Percentiles rank a stretch among this genome's conserved stretches.
Evolutionary conservation across 1,284 basidiomycete genomes (phyloP).

Genomic region (Puccinia triticina): DNA sequence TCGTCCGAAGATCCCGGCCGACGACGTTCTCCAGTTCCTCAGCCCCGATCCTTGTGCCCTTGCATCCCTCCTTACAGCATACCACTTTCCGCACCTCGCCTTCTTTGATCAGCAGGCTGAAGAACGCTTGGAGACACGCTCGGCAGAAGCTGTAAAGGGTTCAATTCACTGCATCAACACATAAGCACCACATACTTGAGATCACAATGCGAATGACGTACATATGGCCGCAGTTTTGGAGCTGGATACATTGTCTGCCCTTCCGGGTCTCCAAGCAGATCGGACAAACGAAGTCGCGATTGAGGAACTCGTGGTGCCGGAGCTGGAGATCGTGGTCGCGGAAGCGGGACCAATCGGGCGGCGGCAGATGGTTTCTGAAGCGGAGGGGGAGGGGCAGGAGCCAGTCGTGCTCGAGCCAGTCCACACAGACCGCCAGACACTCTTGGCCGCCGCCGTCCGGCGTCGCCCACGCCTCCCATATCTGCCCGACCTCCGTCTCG

Average conservation of each 20-base stretch:
- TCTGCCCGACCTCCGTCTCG: background rate
- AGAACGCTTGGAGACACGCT: slow-evolving; percentile 30
- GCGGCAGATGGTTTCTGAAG: background rate
- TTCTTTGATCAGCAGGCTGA: slow-evolving; percentile 39
- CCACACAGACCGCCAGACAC: slow-evolving; percentile 15
- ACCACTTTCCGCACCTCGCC: background rate
- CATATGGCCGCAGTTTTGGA: slow-evolving; percentile 14
- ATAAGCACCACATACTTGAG: background rate
- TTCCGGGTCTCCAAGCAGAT: slow-evolving; percentile 32
- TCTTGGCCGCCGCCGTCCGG: background rate
- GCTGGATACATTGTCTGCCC: slow-evolving; percentile 8
- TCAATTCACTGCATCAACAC: background rate
- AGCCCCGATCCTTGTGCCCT: background rate
- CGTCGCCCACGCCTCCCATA: background rate
- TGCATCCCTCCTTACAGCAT: slow-evolving; percentile 29
- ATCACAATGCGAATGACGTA: background rate
- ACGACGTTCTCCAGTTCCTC: slow-evolving; percentile 14
- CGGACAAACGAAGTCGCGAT: slow-evolving; percentile 5
- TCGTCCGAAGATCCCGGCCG: background rate
- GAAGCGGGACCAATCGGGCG: background rate
- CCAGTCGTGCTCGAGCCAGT: slow-evolving; percentile 32
- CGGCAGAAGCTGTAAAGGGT: slow-evolving; percentile 14
- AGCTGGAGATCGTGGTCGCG: background rate
- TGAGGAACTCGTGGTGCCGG: background rate
- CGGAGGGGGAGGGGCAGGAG: background rate